Evolutionary conservation across 345 rosid species (phyloP).

Genomic region (Psidium friedrichsthalianum): DNA sequence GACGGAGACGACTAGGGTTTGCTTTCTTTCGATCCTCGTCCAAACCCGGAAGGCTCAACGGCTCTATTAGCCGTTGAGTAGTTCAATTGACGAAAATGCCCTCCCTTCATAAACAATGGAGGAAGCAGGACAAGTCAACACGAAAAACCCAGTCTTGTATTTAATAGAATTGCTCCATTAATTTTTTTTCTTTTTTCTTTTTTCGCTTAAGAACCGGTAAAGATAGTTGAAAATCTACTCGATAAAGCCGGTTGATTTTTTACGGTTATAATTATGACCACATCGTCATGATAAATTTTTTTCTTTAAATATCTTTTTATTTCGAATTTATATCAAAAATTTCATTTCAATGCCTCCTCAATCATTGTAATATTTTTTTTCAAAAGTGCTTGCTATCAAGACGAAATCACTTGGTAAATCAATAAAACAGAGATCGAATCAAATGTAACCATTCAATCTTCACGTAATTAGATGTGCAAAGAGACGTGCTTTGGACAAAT

Average conservation of each 20-base stretch:
- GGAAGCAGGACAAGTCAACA: background rate
- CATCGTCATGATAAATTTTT: background rate
- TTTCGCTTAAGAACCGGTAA: background rate
- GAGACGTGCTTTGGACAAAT: background rate
- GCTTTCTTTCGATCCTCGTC: background rate
- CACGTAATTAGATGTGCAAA: background rate
- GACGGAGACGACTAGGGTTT: background rate
- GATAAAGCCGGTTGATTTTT: background rate
- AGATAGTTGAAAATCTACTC: background rate
- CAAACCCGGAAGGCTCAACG: background rate
- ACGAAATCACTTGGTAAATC: background rate
- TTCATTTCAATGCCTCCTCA: background rate
- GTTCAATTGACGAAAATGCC: constrained; percentile 2
- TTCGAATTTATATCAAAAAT: background rate
- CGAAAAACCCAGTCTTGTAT: background rate
- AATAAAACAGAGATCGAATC: background rate
- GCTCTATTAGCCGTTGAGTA: constrained; percentile 8
- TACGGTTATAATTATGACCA: background rate
- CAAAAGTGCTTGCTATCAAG: background rate
- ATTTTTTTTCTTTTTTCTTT: background rate
- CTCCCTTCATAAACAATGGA: background rate
- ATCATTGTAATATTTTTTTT: background rate
- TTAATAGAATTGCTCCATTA: background rate
- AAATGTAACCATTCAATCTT: background rate
- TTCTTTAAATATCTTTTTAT: background rate